Conservation (phyloP, 371 early-diverging fungal species). For the Mucor saturninus region DNA sequence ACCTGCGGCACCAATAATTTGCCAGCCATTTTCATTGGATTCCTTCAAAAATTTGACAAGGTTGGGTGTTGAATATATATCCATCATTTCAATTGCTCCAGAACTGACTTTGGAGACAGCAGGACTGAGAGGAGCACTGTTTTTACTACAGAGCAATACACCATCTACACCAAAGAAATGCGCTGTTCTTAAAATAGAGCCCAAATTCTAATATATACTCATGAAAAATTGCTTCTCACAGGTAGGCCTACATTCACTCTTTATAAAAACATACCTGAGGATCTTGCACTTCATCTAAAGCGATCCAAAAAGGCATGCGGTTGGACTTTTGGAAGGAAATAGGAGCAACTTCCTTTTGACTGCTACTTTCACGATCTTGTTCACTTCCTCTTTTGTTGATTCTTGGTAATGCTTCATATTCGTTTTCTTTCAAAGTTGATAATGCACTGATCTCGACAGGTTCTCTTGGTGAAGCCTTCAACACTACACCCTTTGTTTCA, state of each 20-base stretch:
- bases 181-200: conserved; percentile 66
- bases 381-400: conserved; percentile 21
- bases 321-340: not conserved
- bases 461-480: conserved; percentile 21
- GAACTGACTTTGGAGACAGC: conserved; percentile 68
- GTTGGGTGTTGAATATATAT: conserved; percentile 52
- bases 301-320: conserved; percentile 50
- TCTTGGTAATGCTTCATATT: conserved; percentile 22
- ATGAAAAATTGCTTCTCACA: not conserved
- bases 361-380: conserved; percentile 5
- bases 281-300: conserved; percentile 68
- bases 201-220: conserved; percentile 54
- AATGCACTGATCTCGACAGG: conserved; percentile 19
- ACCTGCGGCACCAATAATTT: conserved; percentile 57
- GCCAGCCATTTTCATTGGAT: conserved; percentile 55
- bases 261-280: conserved; percentile 51
- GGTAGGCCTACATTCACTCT: too few relatives aligned
- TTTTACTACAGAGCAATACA: conserved; percentile 56
- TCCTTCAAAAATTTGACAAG: conserved; percentile 54
- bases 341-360: not conserved
- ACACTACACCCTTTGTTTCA: conserved; percentile 29
- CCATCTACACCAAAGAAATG: conserved; percentile 69
- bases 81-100: conserved; percentile 67
- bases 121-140: conserved; percentile 62
- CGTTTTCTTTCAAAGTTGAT: not conserved